These are phyloP conservation scores for Fusarium acutatum DNA, from an alignment of 2,329 filamentous ascomycete genomes.

Conservation along the genomic window DNA sequence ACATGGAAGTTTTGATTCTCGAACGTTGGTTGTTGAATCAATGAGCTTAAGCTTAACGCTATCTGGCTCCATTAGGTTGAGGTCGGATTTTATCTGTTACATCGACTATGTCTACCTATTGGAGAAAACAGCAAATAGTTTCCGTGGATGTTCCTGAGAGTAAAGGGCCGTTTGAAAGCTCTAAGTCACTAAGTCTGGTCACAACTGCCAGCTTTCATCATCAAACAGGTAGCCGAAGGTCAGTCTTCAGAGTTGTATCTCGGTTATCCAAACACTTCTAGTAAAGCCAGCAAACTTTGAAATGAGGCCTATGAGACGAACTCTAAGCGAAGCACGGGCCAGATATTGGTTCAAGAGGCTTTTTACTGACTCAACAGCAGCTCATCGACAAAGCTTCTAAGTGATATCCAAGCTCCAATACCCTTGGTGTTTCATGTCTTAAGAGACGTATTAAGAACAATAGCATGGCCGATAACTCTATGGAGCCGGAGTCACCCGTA, in stretches of 20 bases:
- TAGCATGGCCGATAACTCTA: conserved; percentile 30
- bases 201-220: not conserved
- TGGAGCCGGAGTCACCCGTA: conserved; percentile 18
- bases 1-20: not conserved
- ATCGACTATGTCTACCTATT: not conserved
- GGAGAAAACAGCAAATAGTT: not conserved
- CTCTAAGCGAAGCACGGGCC: conserved; percentile 9
- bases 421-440: conserved; percentile 28
- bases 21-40: not conserved
- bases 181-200: not conserved
- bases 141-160: not conserved
- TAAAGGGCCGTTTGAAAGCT: not conserved
- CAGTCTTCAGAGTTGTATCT: not conserved
- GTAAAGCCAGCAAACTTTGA: not conserved
- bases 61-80: not conserved
- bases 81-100: not conserved
- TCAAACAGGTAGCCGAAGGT: not conserved
- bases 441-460: conserved; percentile 19
- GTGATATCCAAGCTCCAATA: not conserved
- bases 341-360: not conserved
- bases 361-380: not conserved
- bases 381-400: not conserved
- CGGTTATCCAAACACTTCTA: not conserved
- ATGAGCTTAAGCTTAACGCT: not conserved
- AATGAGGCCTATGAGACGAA: not conserved